phyloP scores from a whole-genome alignment of 1,139 yeast genomes.

The Casaregolazyma lundiana region DNA sequence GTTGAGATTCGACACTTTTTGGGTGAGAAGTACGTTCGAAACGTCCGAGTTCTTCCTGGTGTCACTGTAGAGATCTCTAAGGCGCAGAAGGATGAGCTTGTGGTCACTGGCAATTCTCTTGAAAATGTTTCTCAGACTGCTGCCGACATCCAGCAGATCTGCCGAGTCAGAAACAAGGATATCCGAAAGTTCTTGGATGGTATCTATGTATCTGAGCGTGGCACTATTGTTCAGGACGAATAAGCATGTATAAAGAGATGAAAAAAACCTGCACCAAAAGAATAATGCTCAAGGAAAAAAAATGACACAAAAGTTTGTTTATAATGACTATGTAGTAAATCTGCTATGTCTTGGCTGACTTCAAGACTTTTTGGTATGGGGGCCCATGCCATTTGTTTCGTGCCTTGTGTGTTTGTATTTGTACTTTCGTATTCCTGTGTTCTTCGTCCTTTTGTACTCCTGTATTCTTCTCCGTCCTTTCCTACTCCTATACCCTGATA shows the following conservation, averaged over 20 bases:
- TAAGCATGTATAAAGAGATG: constrained; percentile 33
- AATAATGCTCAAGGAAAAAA: not conserved
- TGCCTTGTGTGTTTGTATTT: not conserved
- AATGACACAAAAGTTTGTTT: not conserved
- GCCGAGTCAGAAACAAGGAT: constrained; percentile 99
- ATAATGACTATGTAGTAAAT: constrained; percentile 11
- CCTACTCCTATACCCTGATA: not conserved
- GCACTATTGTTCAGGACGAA: constrained; percentile 68
- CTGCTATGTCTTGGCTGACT: constrained; percentile 25
- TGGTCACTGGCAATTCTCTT: constrained; percentile 91
- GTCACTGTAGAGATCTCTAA: constrained; percentile 83
- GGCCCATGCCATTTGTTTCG: constrained; percentile 8
- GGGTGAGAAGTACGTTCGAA: constrained; percentile 97
- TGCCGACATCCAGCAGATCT: constrained; percentile 97
- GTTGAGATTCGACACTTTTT: constrained; percentile 99
- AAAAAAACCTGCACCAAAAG: constrained; percentile 4
- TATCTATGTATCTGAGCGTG: constrained; percentile 98
- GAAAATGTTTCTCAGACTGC: constrained; percentile 98
- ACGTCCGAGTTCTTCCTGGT: constrained; percentile 80
- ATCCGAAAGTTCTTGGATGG: constrained; percentile 99
- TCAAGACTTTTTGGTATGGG: constrained; percentile 18
- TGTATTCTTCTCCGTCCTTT: not conserved
- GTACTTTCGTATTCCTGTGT: not conserved
- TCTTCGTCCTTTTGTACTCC: not conserved
- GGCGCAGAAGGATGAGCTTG: constrained; percentile 89